Percentiles rank a stretch among this genome's conserved stretches.
Conservation (phyloP, 352 stramenopile species). For the Sclerospora graminicola region DNA sequence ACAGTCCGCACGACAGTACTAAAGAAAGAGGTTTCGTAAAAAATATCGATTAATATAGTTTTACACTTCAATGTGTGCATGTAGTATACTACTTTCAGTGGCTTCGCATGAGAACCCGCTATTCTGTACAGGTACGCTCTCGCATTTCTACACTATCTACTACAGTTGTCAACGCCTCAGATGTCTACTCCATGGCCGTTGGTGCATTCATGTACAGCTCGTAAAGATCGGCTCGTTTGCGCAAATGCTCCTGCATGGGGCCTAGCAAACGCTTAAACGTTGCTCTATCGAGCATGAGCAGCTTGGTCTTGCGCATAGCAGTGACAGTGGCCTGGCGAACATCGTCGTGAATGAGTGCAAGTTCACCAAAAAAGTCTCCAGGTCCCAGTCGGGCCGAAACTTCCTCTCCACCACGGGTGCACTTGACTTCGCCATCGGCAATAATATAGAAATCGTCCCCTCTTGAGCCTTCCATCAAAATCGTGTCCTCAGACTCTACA, state of each 20-base stretch:
- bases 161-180: too few relatives aligned
- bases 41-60: too few relatives aligned
- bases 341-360: conserved; percentile 85
- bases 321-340: conserved; percentile 84
- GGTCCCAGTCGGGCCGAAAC: conserved; percentile 45
- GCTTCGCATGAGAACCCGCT: too few relatives aligned
- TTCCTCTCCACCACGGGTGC: conserved; percentile 45
- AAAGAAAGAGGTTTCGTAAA: too few relatives aligned
- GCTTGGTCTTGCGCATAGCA: conserved; percentile 65
- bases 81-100: too few relatives aligned
- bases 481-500: conserved; percentile 29
- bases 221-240: conserved; percentile 52
- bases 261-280: conserved; percentile 86
- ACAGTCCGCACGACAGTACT: too few relatives aligned
- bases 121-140: not conserved
- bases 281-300: conserved; percentile 81
- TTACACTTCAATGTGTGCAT: too few relatives aligned
- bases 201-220: conserved; percentile 52
- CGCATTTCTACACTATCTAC: not conserved
- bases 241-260: conserved; percentile 83
- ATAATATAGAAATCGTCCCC: conserved; percentile 82
- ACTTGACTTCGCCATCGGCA: conserved; percentile 54
- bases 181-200: not conserved
- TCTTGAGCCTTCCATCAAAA: conserved; percentile 38
- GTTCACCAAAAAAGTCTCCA: conserved; percentile 67